Percentiles rank a stretch among this genome's conserved stretches.
Conservation (phyloP, 2,329 filamentous ascomycete species). For the Diaporthe sp. region DNA sequence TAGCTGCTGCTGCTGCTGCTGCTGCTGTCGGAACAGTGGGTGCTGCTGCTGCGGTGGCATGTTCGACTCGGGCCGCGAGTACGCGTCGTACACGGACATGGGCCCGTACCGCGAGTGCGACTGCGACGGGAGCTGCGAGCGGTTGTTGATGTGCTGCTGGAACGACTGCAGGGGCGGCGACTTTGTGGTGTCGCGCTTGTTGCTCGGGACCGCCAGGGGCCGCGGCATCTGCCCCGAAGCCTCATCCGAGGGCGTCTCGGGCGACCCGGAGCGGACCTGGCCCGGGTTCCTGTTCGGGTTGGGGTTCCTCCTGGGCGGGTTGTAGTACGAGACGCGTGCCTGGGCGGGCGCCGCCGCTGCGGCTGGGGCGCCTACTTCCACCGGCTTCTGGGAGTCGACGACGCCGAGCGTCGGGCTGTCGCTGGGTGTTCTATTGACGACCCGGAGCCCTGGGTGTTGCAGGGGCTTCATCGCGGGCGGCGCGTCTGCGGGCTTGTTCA, state of each 20-base stretch:
- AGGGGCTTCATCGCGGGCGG: neutral
- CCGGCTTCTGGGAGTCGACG: constrained; percentile 40
- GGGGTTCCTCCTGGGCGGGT: constrained; percentile 31
- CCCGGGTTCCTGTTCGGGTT: constrained; percentile 36
- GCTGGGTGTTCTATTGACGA: constrained; percentile 15
- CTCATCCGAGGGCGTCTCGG: constrained; percentile 17
- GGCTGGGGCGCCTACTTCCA: constrained; percentile 39
- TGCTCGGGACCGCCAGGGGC: constrained; percentile 10
- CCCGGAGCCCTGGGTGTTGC: constrained; percentile 10
- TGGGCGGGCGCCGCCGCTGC: constrained; percentile 43
- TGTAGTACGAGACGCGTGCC: constrained; percentile 18
- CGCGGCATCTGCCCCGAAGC: constrained; percentile 9
- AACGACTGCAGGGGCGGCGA: constrained; percentile 27
- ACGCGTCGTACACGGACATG: constrained; percentile 10
- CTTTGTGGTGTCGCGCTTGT: neutral
- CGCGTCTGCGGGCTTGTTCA: neutral
- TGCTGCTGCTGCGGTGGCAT: constrained; percentile 23
- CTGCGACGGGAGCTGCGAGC: constrained; percentile 33
- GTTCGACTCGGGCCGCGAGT: constrained; percentile 29
- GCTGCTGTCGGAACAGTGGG: constrained; percentile 3
- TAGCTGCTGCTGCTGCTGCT: constrained; percentile 17
- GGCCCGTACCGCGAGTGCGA: constrained; percentile 1
- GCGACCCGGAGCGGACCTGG: constrained; percentile 37
- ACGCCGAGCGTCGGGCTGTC: constrained; percentile 56
- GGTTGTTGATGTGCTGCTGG: constrained; percentile 36